Evolutionary conservation across 257 asterid genomes (phyloP), one percentile per base, ranked within the genome.

Genomic region (Capsicum pubescens): DNA sequence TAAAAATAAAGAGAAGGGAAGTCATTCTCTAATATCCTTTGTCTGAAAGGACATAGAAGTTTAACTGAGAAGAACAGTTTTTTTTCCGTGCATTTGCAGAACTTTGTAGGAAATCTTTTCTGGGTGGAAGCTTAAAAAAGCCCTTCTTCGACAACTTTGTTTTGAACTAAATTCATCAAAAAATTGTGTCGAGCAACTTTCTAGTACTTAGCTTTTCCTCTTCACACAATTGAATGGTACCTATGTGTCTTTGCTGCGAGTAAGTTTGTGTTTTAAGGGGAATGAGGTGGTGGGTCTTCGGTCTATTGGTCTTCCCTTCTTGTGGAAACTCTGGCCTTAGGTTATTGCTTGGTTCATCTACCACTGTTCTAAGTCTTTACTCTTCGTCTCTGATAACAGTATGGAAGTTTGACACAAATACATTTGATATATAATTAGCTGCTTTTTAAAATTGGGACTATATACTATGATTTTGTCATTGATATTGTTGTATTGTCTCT

Each of bases 341-440:
- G 21, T 15, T 50, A 52, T 76, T 26, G 48, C 82, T 77, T 77
- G 50, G 82, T 74, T 74, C 26, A 8, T 52, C 81, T 26, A 5
- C 60, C 9, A 21, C 61, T 4, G 46, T 63, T 8, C 17, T 11
- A 32, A 8, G 48, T 76, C 39, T 14, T 36, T 21, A 50, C 63
- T 44, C 35, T 42, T 69, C 0, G 56, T 17, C 35, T 7, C 7
- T 3, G 26, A 26, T 32, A 76, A 1, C 61, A 76, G 46, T 21
- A 74, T 74, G 21, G 14, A 52, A 26, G 21, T 48, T 74, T 74
- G 81, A 74, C 81, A 52, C 21, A 14, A 52, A 50, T 74, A 8
- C 80, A 67, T 19, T 12, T 21, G 14, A 32, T 32, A 26, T 52
- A 52, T 52, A 56, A 36, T 14, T 68, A 36, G 26, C 36, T 54